Evolutionary conservation across 148 eudicot genomes (phyloP), one percentile per base, ranked within the genome.

Genomic region (Chenopodium quinoa): DNA sequence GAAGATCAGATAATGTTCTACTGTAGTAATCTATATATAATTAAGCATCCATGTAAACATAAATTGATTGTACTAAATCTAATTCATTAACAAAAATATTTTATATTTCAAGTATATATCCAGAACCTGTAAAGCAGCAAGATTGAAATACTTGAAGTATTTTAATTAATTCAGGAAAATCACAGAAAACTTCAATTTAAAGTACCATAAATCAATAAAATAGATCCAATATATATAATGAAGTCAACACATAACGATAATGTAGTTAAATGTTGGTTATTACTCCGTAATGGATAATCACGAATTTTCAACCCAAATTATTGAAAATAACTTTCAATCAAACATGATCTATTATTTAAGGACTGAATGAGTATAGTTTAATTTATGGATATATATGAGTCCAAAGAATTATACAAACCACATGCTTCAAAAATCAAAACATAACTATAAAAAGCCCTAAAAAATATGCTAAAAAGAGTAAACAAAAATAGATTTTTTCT

Each of bases 211-310:
- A 40, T 40, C 44, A 12, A 73, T 46, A 4, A 73, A n/a, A 47
- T 23, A 48, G 76, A 20, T 46, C 54, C 27, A 46, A 20, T 27
- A 27, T 27, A 40, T 40, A 40, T 40, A 40, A 40, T 72, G 56
- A 22, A 72, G 58, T 73, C 76, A 73, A 73, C 76, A 48, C 34
- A 10, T 73, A 73, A 73, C 19, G 60, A 20, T 73, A 47, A 47
- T 73, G 32, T 47, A 47, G 25, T 37, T 71, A 37, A 4, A 52
- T 58, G 22, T 5, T 62, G n/a, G 66, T 62, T 40, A 40, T 40
- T 40, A 40, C 44, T 5, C 7, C 6, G 7, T 40, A 40, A 40
- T 40, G 44, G 44, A 40, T 40, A 40, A 40, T 40, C 44, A 40
- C 44, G 8, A 40, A 40, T 40, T 40, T 40, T 40, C 44, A 40